A percentile compares a stretch with the other conserved stretches of the same genome.
Evolutionary conservation across 2,329 filamentous ascomycete genomes (phyloP).

Genomic region (Diaporthe capsici): DNA sequence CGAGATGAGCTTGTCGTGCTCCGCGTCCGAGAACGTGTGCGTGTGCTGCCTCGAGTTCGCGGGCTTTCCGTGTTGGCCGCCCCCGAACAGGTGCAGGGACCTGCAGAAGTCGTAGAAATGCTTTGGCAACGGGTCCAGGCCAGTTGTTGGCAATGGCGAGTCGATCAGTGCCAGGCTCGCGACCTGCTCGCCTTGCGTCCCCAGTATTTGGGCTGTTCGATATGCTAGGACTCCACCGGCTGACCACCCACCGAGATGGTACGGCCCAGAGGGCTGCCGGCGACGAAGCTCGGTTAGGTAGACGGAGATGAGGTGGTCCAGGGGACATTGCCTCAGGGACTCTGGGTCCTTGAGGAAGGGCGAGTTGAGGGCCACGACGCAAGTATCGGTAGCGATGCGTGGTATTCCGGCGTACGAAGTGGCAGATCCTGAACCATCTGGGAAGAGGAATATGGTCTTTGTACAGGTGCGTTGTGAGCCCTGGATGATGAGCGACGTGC

Average conservation of each 20-base stretch:
- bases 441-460: constrained; percentile 65
- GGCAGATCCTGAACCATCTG: constrained; percentile 70
- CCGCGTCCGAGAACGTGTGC: constrained; percentile 13
- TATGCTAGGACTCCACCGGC: constrained; percentile 77
- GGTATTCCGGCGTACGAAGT: constrained; percentile 75
- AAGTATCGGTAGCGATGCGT: constrained; percentile 60
- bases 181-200: background rate
- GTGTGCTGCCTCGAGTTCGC: constrained; percentile 19
- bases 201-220: background rate
- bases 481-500: constrained; percentile 59
- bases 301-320: constrained; percentile 73
- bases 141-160: constrained; percentile 1
- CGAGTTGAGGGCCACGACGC: constrained; percentile 73
- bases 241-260: constrained; percentile 80
- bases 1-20: constrained; percentile 23
- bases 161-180: constrained; percentile 10
- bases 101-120: constrained; percentile 34
- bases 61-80: constrained; percentile 26
- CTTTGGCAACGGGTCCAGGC: constrained; percentile 4
- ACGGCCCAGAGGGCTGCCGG: constrained; percentile 77
- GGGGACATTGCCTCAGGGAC: constrained; percentile 71
- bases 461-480: constrained; percentile 64
- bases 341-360: constrained; percentile 79
- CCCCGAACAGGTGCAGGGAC: constrained; percentile 27
- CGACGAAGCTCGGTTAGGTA: constrained; percentile 79